Percentiles rank a stretch among this genome's conserved stretches.
Conservation (phyloP, 805 yeast species). For the Yarrowia deformans region DNA sequence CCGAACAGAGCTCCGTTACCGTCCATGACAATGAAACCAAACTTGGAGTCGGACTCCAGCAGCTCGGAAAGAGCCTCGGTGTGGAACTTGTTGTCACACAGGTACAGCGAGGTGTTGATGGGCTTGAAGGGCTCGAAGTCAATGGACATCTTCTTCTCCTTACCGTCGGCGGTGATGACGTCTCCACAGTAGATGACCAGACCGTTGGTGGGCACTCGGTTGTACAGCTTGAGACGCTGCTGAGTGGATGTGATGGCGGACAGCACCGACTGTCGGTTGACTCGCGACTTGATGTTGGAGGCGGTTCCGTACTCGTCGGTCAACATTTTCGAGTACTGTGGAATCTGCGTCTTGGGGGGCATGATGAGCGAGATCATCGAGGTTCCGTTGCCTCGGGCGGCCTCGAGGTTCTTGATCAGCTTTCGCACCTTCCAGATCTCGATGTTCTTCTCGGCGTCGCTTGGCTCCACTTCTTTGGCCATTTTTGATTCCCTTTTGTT, state of each 20-base stretch:
- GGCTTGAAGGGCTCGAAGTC: slow-evolving; percentile 99
- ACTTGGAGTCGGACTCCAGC: slow-evolving; percentile 92
- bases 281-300: slow-evolving; percentile 96
- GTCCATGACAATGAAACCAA: slow-evolving; percentile 98
- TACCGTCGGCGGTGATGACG: slow-evolving; percentile 95
- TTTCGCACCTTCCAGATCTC: slow-evolving; percentile 99
- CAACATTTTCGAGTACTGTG: slow-evolving; percentile 86
- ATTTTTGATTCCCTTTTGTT: slow-evolving; percentile 22
- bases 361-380: slow-evolving; percentile 97
- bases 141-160: slow-evolving; percentile 93
- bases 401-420: slow-evolving; percentile 82
- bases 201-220: slow-evolving; percentile 91
- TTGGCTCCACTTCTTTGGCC: slow-evolving; percentile 41
- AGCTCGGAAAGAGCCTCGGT: slow-evolving; percentile 95
- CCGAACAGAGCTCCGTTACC: slow-evolving; percentile 99
- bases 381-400: slow-evolving; percentile 98
- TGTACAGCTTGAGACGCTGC: slow-evolving; percentile 91
- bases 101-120: slow-evolving; percentile 92
- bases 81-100: slow-evolving; percentile 98
- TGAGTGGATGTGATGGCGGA: slow-evolving; percentile 98
- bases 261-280: slow-evolving; percentile 90
- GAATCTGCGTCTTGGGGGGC: slow-evolving; percentile 94
- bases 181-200: slow-evolving; percentile 98
- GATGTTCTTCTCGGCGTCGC: slow-evolving; percentile 92
- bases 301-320: slow-evolving; percentile 99